phyloP scores from a whole-genome alignment of 192 early-diverging fungal genomes.

The Diversispora epigaea region DNA sequence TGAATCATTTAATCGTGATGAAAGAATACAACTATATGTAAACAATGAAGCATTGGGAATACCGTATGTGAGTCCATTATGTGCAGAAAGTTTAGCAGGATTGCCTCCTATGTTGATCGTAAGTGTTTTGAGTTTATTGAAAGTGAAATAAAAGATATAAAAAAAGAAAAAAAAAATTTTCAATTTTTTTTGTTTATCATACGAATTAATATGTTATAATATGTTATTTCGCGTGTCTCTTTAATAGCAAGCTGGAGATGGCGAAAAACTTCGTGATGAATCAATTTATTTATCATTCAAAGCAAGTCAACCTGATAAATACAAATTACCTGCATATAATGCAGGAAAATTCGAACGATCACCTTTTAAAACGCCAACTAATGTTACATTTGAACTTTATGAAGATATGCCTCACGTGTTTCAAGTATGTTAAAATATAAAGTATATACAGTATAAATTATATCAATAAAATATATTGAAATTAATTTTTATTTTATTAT shows the following conservation, averaged over 20 bases:
- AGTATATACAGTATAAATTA: no score
- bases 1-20: constrained; percentile 34
- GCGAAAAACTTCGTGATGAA: constrained; percentile 51
- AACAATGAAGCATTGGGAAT: constrained; percentile 43
- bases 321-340: background rate
- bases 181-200: background rate
- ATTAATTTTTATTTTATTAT: no score
- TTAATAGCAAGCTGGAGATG: constrained; percentile 44
- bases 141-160: no score
- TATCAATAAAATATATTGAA: background rate
- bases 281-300: constrained; percentile 45
- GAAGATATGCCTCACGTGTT: constrained; percentile 57
- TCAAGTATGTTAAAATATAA: constrained; percentile 19
- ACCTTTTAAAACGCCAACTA: constrained; percentile 26
- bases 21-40: constrained; percentile 48
- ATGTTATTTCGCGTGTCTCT: background rate
- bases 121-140: constrained; percentile 16
- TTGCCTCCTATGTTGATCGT: constrained; percentile 49
- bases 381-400: constrained; percentile 46
- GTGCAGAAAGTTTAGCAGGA: constrained; percentile 41
- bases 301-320: constrained; percentile 30
- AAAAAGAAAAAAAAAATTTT: background rate
- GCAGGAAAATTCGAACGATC: constrained; percentile 1
- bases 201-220: no score
- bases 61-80: constrained; percentile 48